phyloP scores from a whole-genome alignment of 2,329 filamentous ascomycete species.

The Stemphylium beticola region DNA sequence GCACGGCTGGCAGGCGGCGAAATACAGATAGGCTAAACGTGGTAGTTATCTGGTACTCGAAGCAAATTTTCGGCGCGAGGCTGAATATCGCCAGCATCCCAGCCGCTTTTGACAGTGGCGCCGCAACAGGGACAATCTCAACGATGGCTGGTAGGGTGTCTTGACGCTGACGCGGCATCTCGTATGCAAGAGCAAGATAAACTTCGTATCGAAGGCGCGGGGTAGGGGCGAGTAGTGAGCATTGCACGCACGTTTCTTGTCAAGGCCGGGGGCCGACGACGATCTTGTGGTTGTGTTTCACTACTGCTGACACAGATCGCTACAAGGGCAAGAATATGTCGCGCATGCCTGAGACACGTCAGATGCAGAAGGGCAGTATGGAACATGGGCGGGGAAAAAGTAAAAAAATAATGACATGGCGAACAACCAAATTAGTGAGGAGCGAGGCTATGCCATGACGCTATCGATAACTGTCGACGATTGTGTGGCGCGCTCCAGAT shows the following conservation, averaged over 20 bases:
- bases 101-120: conserved; percentile 1
- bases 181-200: not conserved
- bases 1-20: not conserved
- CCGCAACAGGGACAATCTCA: not conserved
- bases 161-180: conserved; percentile 11
- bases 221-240: conserved; percentile 9
- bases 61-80: not conserved
- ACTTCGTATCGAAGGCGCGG: conserved; percentile 3
- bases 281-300: conserved; percentile 12
- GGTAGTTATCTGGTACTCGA: not conserved
- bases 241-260: not conserved
- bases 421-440: too few relatives aligned
- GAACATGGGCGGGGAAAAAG: not conserved
- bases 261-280: conserved; percentile 2
- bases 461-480: not conserved
- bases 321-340: conserved; percentile 2
- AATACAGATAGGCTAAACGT: not conserved
- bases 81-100: not conserved
- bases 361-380: not conserved
- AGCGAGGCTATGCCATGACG: not conserved
- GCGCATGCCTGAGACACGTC: not conserved
- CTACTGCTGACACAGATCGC: conserved; percentile 1
- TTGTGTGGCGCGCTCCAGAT: not conserved
- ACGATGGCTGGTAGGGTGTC: not conserved
- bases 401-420: too few relatives aligned